A percentile compares a stretch with the other conserved stretches of the same genome.
phyloP scores from a whole-genome alignment of 1,284 basidiomycete species.

The Sparassis latifolia region DNA sequence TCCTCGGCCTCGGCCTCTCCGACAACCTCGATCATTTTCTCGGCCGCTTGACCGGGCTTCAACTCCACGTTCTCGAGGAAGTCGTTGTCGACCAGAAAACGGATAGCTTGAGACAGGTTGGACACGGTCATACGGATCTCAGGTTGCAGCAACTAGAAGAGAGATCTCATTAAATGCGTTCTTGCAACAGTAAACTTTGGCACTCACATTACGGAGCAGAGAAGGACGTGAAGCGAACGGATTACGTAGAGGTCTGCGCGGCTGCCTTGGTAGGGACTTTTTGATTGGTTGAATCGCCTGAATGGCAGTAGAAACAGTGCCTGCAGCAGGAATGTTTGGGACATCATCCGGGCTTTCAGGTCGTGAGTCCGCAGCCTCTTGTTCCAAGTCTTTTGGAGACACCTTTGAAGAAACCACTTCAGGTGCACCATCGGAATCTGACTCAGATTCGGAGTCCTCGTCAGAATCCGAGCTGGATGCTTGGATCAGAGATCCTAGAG shows the following conservation, averaged over 20 bases:
- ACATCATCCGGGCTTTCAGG: not conserved
- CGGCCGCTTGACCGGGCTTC: slow-evolving; percentile 70
- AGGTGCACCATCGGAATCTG: slow-evolving; percentile 42
- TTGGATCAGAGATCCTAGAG: not conserved
- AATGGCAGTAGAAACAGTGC: not conserved
- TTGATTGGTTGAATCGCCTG: not conserved
- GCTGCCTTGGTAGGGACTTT: slow-evolving; percentile 37
- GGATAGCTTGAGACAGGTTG: slow-evolving; percentile 90
- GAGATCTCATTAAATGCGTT: not conserved
- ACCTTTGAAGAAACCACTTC: slow-evolving; percentile 59
- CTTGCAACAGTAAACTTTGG: not conserved
- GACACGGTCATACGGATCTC: slow-evolving; percentile 90
- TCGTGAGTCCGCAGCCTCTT: slow-evolving; percentile 3
- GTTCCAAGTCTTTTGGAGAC: slow-evolving; percentile 1
- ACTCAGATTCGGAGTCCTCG: slow-evolving; percentile 15
- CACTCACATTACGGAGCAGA: slow-evolving; percentile 69
- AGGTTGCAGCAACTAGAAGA: slow-evolving; percentile 66
- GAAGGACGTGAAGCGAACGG: slow-evolving; percentile 64
- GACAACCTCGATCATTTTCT: slow-evolving; percentile 61
- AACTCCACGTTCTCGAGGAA: slow-evolving; percentile 83
- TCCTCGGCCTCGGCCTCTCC: slow-evolving; percentile 6
- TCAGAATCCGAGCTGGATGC: not conserved
- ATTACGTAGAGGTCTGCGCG: slow-evolving; percentile 51
- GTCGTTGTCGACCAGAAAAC: slow-evolving; percentile 89
- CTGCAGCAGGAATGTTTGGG: not conserved